Percentiles rank a stretch among this genome's conserved stretches.
Evolutionary conservation across 169 alveolate genomes (phyloP).

Genomic region (Plasmodium ovale): DNA sequence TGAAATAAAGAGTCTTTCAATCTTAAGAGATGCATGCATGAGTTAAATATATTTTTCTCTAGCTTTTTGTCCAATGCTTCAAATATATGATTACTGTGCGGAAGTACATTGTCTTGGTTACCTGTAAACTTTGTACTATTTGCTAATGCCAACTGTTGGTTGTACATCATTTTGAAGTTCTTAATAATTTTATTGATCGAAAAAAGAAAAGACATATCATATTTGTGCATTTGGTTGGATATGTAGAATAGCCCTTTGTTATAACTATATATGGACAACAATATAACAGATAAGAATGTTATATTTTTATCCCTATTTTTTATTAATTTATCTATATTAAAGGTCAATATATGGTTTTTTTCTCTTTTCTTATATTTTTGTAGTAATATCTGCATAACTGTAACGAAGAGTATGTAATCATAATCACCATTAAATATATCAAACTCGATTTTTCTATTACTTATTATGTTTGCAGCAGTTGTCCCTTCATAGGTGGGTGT

Average conservation of each 20-base stretch:
- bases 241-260: conserved; percentile 51
- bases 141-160: not conserved
- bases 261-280: conserved; percentile 61
- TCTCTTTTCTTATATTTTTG: conserved; percentile 61
- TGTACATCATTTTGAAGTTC: conserved; percentile 3
- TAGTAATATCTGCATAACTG: conserved; percentile 64
- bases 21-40: conserved; percentile 40
- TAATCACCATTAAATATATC: conserved; percentile 67
- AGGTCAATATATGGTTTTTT: conserved; percentile 18
- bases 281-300: conserved; percentile 52
- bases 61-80: conserved; percentile 8
- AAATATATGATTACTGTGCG: not conserved
- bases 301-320: conserved; percentile 61
- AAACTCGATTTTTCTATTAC: conserved; percentile 30
- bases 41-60: conserved; percentile 28
- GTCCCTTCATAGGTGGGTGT: not conserved
- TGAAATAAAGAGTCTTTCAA: conserved; percentile 15
- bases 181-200: conserved; percentile 16
- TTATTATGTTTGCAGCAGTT: conserved; percentile 3
- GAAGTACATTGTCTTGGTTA: not conserved
- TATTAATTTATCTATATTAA: conserved; percentile 56
- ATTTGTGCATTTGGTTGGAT: conserved; percentile 54
- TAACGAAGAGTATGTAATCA: conserved; percentile 53
- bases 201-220: conserved; percentile 58
- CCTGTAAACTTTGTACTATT: not conserved